Percentiles rank a stretch among this genome's conserved stretches.
phyloP scores from a whole-genome alignment of 208 protist species.

The Jaenimonas drosophilae region DNA sequence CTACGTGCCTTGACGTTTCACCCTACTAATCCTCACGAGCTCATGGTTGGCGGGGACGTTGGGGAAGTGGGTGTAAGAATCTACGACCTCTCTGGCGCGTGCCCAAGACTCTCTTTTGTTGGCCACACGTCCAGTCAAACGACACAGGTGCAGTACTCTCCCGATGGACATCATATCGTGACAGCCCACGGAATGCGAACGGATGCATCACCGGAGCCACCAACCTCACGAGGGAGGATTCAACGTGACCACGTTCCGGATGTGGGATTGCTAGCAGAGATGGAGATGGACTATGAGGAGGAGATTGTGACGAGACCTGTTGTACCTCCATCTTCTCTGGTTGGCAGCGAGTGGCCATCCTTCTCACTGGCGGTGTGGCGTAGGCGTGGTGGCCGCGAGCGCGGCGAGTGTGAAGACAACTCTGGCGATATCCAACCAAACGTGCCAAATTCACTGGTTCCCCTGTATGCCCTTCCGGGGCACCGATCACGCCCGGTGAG shows the following conservation, averaged over 20 bases:
- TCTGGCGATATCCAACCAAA: not conserved
- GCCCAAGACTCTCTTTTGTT: conserved; percentile 13
- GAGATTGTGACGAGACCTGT: too few relatives aligned
- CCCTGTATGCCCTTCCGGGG: conserved; percentile 44
- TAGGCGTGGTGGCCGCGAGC: conserved; percentile 8
- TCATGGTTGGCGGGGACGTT: conserved; percentile 34
- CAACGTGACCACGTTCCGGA: conserved; percentile 1
- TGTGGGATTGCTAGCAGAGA: not conserved
- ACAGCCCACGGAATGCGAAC: conserved; percentile 28
- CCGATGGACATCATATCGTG: conserved; percentile 52
- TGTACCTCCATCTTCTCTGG: not conserved
- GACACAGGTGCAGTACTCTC: conserved; percentile 65
- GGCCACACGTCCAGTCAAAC: conserved; percentile 29
- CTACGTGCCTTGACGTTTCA: conserved; percentile 63
- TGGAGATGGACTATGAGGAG: too few relatives aligned
- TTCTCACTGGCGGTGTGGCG: conserved; percentile 14
- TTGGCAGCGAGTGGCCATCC: not conserved
- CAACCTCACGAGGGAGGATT: too few relatives aligned
- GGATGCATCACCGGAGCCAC: too few relatives aligned
- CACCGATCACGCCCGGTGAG: conserved; percentile 64
- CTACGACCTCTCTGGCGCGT: conserved; percentile 44
- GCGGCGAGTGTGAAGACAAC: not conserved
- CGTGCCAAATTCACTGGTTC: conserved; percentile 11
- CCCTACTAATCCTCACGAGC: conserved; percentile 50
- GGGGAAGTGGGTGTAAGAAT: conserved; percentile 27